Conservation (phyloP, 2,329 filamentous ascomycete species). For the Cladosporium oxysporum region DNA sequence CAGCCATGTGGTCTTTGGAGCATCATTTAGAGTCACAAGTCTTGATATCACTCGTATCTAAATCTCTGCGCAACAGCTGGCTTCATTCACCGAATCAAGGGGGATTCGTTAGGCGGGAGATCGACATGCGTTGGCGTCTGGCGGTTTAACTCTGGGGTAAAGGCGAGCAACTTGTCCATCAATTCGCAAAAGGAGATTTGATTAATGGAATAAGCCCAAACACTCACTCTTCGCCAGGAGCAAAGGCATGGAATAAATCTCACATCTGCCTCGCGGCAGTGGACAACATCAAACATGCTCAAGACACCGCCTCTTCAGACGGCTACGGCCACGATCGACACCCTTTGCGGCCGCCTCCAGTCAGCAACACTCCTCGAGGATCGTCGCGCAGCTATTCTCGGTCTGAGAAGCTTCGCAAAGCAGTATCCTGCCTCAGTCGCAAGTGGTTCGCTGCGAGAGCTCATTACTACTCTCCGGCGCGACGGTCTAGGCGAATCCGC, state of each 20-base stretch:
- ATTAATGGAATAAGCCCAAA: background rate
- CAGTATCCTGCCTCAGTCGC: slow-evolving; percentile 94
- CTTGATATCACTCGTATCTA: background rate
- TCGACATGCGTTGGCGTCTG: background rate
- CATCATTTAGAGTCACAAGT: background rate
- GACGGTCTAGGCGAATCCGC: slow-evolving; percentile 55
- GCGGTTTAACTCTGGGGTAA: slow-evolving; percentile 1
- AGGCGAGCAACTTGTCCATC: slow-evolving; percentile 9
- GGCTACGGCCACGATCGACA: slow-evolving; percentile 89
- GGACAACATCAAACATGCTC: slow-evolving; percentile 42
- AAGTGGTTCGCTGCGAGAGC: slow-evolving; percentile 82
- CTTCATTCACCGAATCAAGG: background rate
- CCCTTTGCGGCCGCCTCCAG: slow-evolving; percentile 80
- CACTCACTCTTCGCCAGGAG: background rate
- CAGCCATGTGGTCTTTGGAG: too few species aligned
- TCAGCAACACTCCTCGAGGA: slow-evolving; percentile 94
- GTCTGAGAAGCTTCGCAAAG: slow-evolving; percentile 92
- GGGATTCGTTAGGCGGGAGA: background rate
- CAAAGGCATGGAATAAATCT: slow-evolving; percentile 6
- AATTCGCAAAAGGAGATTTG: slow-evolving; percentile 12
- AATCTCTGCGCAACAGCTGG: background rate
- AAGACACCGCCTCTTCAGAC: slow-evolving; percentile 92
- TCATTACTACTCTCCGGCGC: slow-evolving; percentile 81
- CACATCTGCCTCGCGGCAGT: slow-evolving; percentile 14
- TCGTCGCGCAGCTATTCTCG: slow-evolving; percentile 86